Conservation (phyloP, 1,139 yeast species). For the Blastobotrys illinoisensis region DNA sequence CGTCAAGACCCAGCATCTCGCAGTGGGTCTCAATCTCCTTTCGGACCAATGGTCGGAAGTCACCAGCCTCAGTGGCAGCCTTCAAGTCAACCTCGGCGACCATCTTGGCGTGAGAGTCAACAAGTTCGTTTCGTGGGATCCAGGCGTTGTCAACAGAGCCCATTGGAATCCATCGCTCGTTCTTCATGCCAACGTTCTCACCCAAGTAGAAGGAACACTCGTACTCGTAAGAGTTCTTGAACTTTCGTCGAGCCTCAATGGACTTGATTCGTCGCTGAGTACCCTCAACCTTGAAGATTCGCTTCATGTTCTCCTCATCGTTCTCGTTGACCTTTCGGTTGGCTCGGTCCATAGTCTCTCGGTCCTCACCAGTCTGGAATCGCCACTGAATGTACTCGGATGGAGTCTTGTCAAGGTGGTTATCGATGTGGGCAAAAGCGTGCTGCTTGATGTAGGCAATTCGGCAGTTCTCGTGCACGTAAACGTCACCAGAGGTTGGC, state of each 20-base stretch:
- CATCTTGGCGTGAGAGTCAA: conserved; percentile 97
- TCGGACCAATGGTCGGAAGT: conserved; percentile 99
- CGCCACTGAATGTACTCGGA: conserved; percentile 99
- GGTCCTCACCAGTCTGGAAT: conserved; percentile 99
- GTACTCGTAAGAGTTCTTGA: conserved; percentile 99
- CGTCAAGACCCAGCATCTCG: conserved; percentile 96
- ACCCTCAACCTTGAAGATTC: conserved; percentile 98
- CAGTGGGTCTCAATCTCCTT: conserved; percentile 99
- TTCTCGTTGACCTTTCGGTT: conserved; percentile 96
- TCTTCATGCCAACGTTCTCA: conserved; percentile 98
- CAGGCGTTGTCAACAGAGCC: conserved; percentile 99
- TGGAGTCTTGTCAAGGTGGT: conserved; percentile 98
- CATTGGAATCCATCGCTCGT: conserved; percentile 99
- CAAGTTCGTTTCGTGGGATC: conserved; percentile 99
- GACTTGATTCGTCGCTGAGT: conserved; percentile 95
- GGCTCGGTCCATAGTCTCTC: conserved; percentile 99
- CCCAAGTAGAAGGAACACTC: conserved; percentile 96
- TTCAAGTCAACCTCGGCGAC: conserved; percentile 99
- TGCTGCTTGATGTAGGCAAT: conserved; percentile 99
- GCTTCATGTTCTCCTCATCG: conserved; percentile 98
- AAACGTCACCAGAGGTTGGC: conserved; percentile 97
- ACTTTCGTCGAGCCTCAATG: conserved; percentile 97
- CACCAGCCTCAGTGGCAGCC: conserved; percentile 99
- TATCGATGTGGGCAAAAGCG: conserved; percentile 98
- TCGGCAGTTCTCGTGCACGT: conserved; percentile 99